Evolutionary conservation across 2,329 filamentous ascomycete species (phyloP).

Genomic region (Trichoderma brevicompactum): DNA sequence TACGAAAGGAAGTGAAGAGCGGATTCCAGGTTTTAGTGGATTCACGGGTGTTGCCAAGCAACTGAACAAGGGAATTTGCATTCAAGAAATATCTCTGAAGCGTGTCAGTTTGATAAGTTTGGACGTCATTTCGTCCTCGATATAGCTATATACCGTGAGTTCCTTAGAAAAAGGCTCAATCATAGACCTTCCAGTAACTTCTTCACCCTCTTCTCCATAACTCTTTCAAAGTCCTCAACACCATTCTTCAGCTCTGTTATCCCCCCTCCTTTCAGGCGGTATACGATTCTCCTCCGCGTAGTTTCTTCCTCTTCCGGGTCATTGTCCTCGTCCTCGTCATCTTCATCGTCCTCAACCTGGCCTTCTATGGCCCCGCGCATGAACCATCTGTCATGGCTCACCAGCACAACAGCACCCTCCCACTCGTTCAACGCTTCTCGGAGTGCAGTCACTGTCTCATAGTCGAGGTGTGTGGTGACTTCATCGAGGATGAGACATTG

Average conservation of each 20-base stretch:
- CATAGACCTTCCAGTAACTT: constrained; percentile 43
- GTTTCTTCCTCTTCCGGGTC: constrained; percentile 47
- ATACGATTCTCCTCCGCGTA: constrained; percentile 59
- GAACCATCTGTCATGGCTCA: constrained; percentile 84
- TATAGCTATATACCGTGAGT: neutral
- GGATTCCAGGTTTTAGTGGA: constrained; percentile 53
- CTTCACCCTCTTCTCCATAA: constrained; percentile 62
- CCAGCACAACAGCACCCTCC: constrained; percentile 74
- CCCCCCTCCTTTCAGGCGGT: constrained; percentile 62
- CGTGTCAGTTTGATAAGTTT: neutral
- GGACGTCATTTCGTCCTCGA: neutral
- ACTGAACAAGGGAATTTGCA: neutral
- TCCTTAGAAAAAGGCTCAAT: neutral
- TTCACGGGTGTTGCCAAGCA: constrained; percentile 33
- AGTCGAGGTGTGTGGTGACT: constrained; percentile 84
- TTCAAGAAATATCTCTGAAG: neutral
- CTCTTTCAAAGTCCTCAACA: constrained; percentile 67
- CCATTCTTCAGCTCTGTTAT: constrained; percentile 61
- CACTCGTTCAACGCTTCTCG: constrained; percentile 68
- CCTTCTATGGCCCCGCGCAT: constrained; percentile 68
- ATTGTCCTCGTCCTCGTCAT: constrained; percentile 38
- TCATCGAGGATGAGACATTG: constrained; percentile 79
- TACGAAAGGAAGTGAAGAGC: constrained; percentile 55
- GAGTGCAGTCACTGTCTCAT: constrained; percentile 76
- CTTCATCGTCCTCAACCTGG: constrained; percentile 45